A percentile compares a stretch with the other conserved stretches of the same genome.
phyloP scores from a whole-genome alignment of 306 rosid species.

The Rosa lucieae region DNA sequence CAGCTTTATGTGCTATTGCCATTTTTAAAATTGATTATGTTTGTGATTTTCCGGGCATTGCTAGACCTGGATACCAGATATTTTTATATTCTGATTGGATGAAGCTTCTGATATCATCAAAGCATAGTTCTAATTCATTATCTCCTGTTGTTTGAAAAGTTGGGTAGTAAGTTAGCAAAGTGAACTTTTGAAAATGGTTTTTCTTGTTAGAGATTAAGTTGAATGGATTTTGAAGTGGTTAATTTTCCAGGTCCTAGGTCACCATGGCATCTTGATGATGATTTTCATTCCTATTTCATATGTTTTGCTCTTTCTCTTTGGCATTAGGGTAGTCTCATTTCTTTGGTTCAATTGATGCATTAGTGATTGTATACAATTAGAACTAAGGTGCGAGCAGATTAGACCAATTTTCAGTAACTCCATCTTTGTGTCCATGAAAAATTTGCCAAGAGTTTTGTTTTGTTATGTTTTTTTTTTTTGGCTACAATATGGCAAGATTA shows the following conservation, averaged over 20 bases:
- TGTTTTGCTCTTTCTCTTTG: background rate
- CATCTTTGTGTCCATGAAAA: background rate
- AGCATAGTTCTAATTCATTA: background rate
- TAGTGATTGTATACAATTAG: background rate
- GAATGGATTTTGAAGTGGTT: background rate
- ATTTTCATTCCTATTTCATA: background rate
- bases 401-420: background rate
- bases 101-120: slow-evolving; percentile 3
- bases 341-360: background rate
- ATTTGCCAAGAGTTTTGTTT: background rate
- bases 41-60: background rate
- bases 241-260: too few species aligned
- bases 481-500: background rate
- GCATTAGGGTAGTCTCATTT: background rate
- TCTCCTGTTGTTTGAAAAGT: background rate
- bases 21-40: background rate
- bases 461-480: too few species aligned
- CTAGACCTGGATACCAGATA: background rate
- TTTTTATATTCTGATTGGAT: background rate
- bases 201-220: background rate
- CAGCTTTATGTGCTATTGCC: background rate
- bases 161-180: background rate
- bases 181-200: background rate
- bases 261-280: background rate
- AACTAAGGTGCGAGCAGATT: background rate